Conservation (phyloP, 345 rosid species). For the Anastatica hierochuntica region DNA sequence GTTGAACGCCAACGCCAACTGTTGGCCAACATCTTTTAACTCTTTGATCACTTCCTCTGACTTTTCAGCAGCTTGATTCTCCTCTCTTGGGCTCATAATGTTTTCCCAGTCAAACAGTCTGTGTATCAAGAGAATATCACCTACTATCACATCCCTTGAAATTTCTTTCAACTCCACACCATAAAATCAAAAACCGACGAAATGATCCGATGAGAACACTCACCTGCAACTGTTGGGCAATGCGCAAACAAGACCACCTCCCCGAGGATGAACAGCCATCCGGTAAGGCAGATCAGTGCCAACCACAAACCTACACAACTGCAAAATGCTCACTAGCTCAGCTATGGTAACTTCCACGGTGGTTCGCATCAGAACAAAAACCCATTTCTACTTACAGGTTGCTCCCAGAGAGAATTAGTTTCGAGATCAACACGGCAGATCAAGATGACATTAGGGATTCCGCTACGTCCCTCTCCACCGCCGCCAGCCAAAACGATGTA, state of each 20-base stretch:
- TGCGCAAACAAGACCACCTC: slow-evolving; percentile 67
- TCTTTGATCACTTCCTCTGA: slow-evolving; percentile 46
- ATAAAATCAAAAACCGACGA: no score
- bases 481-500: slow-evolving; percentile 66
- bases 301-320: slow-evolving; percentile 43
- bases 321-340: no score
- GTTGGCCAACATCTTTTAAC: slow-evolving; percentile 63
- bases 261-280: slow-evolving; percentile 71
- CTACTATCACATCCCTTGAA: no score
- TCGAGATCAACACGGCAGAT: slow-evolving; percentile 42
- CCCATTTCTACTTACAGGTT: slow-evolving; percentile 73
- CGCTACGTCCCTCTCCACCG: slow-evolving; percentile 80
- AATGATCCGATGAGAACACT: not conserved
- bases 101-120: slow-evolving; percentile 72
- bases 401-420: slow-evolving; percentile 48
- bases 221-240: slow-evolving; percentile 68
- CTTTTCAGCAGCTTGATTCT: slow-evolving; percentile 33
- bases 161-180: not conserved
- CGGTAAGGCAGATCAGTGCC: slow-evolving; percentile 78
- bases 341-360: no score
- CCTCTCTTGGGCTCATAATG: slow-evolving; percentile 30
- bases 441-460: slow-evolving; percentile 65
- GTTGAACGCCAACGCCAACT: slow-evolving; percentile 59
- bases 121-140: no score
- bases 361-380: no score